A percentile compares a stretch with the other conserved stretches of the same genome.
Evolutionary conservation across 2,329 filamentous ascomycete species (phyloP).

Genomic region (Boeremia exigua): DNA sequence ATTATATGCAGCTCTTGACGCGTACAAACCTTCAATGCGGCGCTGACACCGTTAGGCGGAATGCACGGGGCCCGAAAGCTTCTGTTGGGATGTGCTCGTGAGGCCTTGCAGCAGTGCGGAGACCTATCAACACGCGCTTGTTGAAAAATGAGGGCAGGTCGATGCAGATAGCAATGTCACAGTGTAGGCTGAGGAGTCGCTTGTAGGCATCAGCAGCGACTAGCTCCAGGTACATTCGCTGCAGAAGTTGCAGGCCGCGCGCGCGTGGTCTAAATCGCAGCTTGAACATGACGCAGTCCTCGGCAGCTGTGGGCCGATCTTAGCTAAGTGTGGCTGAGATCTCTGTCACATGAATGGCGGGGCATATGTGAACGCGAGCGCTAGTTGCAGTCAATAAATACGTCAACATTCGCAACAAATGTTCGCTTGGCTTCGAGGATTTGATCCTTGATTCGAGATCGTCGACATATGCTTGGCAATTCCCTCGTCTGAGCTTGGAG

Average conservation of each 20-base stretch:
- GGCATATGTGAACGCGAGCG: neutral
- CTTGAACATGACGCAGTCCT: conserved; percentile 16
- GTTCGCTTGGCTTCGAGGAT: neutral
- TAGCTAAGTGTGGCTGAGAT: conserved; percentile 6
- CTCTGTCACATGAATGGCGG: conserved; percentile 12
- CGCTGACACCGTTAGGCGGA: conserved; percentile 12
- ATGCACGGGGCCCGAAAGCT: conserved; percentile 10
- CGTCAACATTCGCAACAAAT: neutral
- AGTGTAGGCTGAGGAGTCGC: neutral
- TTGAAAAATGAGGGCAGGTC: neutral
- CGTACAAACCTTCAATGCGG: conserved; percentile 5
- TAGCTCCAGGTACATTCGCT: conserved; percentile 1
- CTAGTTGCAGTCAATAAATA: conserved; percentile 7
- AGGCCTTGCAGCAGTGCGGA: neutral
- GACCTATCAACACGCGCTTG: neutral
- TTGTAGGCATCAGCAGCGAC: neutral
- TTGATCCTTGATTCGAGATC: too few species aligned
- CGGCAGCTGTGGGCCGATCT: conserved; percentile 13
- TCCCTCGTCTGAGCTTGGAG: too few species aligned
- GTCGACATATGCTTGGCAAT: too few species aligned
- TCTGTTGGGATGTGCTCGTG: conserved; percentile 12
- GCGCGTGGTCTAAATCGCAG: conserved; percentile 11
- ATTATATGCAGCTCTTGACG: conserved; percentile 15
- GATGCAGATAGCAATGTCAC: neutral
- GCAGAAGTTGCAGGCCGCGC: neutral